Percentiles rank a stretch among this genome's conserved stretches.
phyloP scores from a whole-genome alignment of 2,329 filamentous ascomycete species.

The Pyrenophora tritici-repentis region DNA sequence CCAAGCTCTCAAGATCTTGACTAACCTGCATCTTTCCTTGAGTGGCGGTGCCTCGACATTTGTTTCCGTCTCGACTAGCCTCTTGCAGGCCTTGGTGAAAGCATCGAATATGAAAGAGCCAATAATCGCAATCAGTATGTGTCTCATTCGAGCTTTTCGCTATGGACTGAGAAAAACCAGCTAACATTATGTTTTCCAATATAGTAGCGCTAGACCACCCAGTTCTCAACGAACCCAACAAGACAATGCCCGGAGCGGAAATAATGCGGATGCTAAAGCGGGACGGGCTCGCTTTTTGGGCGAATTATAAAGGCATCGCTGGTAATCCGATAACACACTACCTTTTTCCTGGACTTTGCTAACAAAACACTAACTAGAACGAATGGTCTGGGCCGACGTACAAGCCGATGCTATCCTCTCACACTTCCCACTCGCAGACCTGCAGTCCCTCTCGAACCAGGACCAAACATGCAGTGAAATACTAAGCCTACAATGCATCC shows the following conservation, averaged over 20 bases:
- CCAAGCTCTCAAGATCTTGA: neutral
- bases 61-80: constrained; percentile 8
- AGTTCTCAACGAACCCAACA: neutral
- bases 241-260: neutral
- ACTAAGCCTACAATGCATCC: neutral
- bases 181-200: too few relatives aligned
- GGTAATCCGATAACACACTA: neutral
- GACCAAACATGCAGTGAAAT: neutral
- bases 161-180: too few relatives aligned
- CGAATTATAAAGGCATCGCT: constrained; percentile 8
- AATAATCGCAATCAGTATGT: neutral
- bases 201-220: neutral
- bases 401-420: neutral
- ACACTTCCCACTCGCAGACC: neutral
- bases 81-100: constrained; percentile 9
- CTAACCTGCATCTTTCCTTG: constrained; percentile 6
- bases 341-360: too few relatives aligned
- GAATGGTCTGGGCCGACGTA: neutral
- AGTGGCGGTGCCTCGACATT: constrained; percentile 8
- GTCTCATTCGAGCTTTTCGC: too few relatives aligned
- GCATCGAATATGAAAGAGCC: constrained; percentile 9
- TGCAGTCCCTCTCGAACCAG: neutral
- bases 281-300: neutral
- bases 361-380: neutral
- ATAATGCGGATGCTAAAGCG: neutral